A percentile compares a stretch with the other conserved stretches of the same genome.
phyloP scores from a whole-genome alignment of 1,284 basidiomycete species.

The Cutaneotrichosporon cavernicola region DNA sequence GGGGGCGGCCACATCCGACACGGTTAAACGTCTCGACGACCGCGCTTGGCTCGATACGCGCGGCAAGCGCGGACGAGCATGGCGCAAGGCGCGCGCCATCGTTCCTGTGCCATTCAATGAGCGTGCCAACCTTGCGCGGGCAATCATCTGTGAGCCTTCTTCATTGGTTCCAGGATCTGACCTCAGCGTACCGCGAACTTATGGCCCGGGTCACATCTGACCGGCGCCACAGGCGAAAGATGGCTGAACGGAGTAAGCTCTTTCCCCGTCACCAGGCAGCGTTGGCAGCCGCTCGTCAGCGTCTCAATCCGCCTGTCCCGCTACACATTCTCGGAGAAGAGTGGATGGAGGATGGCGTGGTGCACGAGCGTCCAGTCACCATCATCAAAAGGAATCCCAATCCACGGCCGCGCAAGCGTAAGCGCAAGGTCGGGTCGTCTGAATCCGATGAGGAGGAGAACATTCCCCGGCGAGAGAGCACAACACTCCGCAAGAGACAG shows the following conservation, averaged over 20 bases:
- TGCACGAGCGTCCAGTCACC: not conserved
- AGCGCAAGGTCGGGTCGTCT: not conserved
- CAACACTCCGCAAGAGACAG: not conserved
- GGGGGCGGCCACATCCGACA: not conserved
- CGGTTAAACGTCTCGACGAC: not conserved
- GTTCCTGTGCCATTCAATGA: not conserved
- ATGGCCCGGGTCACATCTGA: not conserved
- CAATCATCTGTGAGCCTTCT: not conserved
- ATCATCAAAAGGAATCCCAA: not conserved
- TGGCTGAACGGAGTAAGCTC: not conserved
- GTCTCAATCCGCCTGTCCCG: not conserved
- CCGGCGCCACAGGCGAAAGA: not conserved
- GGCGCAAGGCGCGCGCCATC: not conserved
- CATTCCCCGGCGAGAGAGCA: not conserved
- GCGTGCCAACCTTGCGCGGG: not conserved
- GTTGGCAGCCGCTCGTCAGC: not conserved
- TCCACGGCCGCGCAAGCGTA: not conserved
- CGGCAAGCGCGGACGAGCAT: not conserved
- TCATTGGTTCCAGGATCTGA: not conserved
- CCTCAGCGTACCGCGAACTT: not conserved
- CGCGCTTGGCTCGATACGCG: constrained; percentile 1
- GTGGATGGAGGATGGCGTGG: not conserved
- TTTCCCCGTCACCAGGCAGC: not conserved
- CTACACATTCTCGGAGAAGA: not conserved
- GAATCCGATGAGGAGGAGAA: not conserved